These are phyloP conservation scores for Fusarium burgessii DNA, from an alignment of 2,329 filamentous ascomycete genomes.

Conservation along the genomic window DNA sequence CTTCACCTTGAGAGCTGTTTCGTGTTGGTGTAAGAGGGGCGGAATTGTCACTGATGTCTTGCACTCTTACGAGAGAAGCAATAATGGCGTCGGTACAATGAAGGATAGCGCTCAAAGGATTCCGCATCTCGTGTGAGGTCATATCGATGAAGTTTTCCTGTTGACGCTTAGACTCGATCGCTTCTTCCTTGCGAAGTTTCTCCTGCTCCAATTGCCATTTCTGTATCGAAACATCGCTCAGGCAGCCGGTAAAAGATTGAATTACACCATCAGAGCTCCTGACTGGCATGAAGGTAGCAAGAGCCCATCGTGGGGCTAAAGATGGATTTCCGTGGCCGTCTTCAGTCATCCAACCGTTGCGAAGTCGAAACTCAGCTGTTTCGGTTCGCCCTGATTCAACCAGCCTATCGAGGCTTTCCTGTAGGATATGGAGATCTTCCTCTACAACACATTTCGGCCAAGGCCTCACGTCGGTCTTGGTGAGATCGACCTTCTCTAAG, in stretches of 20 bases:
- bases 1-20: conserved; percentile 14
- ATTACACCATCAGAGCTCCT: conserved; percentile 60
- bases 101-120: conserved; percentile 78
- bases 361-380: conserved; percentile 62
- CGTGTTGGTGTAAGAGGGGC: conserved; percentile 43
- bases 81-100: conserved; percentile 80
- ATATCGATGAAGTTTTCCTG: conserved; percentile 88
- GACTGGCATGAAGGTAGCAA: conserved; percentile 64
- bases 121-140: conserved; percentile 78
- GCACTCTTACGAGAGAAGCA: conserved; percentile 59
- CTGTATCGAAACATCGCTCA: conserved; percentile 62
- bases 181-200: conserved; percentile 64
- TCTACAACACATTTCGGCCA: conserved; percentile 60
- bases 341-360: conserved; percentile 59
- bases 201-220: conserved; percentile 65
- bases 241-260: conserved; percentile 60
- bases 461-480: conserved; percentile 54
- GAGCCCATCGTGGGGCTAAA: conserved; percentile 60
- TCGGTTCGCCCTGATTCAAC: conserved; percentile 57
- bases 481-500: conserved; percentile 57
- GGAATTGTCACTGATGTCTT: conserved; percentile 52
- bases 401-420: conserved; percentile 56
- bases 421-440: conserved; percentile 58
- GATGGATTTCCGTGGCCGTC: conserved; percentile 59
- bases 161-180: conserved; percentile 71